Evolutionary conservation across 805 yeast species (phyloP), one percentile per base, ranked within the genome.

Genomic region (Teunomyces pallodes): DNA sequence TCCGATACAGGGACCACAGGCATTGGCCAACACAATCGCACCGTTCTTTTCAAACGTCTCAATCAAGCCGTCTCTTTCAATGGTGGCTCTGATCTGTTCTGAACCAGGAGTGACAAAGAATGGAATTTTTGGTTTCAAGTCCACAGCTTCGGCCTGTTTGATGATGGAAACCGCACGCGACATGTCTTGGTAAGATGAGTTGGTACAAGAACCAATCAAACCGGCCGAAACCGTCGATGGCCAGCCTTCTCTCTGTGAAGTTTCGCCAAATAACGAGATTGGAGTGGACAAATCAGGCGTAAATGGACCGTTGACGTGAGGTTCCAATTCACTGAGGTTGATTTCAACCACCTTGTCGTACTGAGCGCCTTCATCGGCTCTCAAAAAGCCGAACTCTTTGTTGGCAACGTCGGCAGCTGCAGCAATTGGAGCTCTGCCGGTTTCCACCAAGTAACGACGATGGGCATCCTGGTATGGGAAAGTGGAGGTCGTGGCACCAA

Each of bases 1-100:
- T 65, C 98, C 98, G 67, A 91, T 91, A 82, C 98, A 91, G 67
- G 98, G 98, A 65, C 98, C 98, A 80, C 98, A 92, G 50, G 98
- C 98, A 68, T 92, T 92, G 53, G 98, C 97, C 66, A 92, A 78
- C 47, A 92, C 97, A 52, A 86, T 80, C 69, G 96, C 98, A 60
- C 97, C 97, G 62, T 86, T 87, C 64, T 89, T 90, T 66, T 85
- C 83, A 73, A 92, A 90, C 58, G 94, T 86, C 59, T 86, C 77
- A 59, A 92, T 82, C 70, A 87, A 86, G 54, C 98, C 97, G 70
- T 92, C 98, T 72, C 96, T 86, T 68, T 86, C 97, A 69, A 92
- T 92, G 56, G 98, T 92, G 56, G 98, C 97, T 77, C 98, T 88
- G 59, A 92, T 87, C 77, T 92, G 97, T 78, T 92, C 98, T 50